phyloP scores from a whole-genome alignment of 192 early-diverging fungal genomes.

The Linnemannia zychae region DNA sequence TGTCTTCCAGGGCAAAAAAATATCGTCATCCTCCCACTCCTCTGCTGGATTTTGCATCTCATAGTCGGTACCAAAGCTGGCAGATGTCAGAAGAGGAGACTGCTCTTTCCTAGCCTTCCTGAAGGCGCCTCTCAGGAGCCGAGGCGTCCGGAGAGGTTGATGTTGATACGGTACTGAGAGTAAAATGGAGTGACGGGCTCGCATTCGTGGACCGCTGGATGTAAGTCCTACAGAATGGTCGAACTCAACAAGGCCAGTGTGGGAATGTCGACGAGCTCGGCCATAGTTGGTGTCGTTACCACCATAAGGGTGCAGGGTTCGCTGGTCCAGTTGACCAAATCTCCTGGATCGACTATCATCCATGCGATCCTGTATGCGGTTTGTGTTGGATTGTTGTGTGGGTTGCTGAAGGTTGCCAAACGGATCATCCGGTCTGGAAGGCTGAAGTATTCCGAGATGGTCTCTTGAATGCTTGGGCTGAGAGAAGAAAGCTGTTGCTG shows the following conservation, averaged over 20 bases:
- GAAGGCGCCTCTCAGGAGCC: constrained; percentile 24
- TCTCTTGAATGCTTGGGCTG: constrained; percentile 3
- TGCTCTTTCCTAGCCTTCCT: constrained; percentile 44
- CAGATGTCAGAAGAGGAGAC: constrained; percentile 45
- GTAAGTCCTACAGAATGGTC: background rate
- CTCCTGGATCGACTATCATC: background rate
- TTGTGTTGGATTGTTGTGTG: background rate
- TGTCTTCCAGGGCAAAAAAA: background rate
- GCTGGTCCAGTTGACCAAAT: background rate
- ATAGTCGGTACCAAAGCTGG: constrained; percentile 39
- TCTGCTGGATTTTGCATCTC: background rate
- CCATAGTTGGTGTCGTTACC: background rate
- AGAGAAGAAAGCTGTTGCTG: background rate
- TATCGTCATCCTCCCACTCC: constrained; percentile 13
- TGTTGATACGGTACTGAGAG: constrained; percentile 21
- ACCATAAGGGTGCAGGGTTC: background rate
- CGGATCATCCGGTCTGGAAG: background rate
- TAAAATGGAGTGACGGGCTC: constrained; percentile 21
- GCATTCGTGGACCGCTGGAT: constrained; percentile 7
- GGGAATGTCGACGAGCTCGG: constrained; percentile 35
- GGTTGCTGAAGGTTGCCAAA: background rate
- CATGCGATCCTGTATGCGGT: background rate
- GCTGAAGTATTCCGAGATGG: constrained; percentile 26
- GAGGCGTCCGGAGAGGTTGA: constrained; percentile 25
- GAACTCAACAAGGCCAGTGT: constrained; percentile 22